Base-by-base conservation (phyloP, 75 land plant genomes). In the Isoetes taiwanensis region DNA sequence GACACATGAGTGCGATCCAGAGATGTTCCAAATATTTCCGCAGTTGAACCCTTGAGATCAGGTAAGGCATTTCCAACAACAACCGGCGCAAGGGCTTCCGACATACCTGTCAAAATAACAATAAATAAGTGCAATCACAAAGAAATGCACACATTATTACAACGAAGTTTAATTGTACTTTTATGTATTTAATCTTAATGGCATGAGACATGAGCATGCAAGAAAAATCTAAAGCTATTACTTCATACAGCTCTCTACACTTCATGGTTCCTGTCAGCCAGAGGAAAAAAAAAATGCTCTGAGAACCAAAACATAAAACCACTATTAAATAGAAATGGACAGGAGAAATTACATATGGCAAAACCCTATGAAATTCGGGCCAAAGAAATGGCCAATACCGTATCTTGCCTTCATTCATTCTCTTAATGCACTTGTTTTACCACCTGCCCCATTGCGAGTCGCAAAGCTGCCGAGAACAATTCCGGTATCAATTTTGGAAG, bases 381-480 rank as follows among this genome's bases (percentile, higher is more conserved):
- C 8, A 6, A 48, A 12, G 20, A 9, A n/a, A n/a, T n/a, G n/a
- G n/a, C n/a, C n/a, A 48, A 48, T 12, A 8, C 5, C 8, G 8
- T 19, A 9, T 12, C 8, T 20, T 14, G 19, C 10, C 19, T 19
- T 48, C 17, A 12, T 9, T 9, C 8, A 9, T 12, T 48, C 6
- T 8, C 52, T 9, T 48, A 48, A 48, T 6, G 52, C 14, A 20
- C 19, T 20, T n/a, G 37, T 16, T 9, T n/a, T n/a, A n/a, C 70
- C 29, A 74, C 86, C 97, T 87, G 38, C 65, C 79, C 32, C 94
- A 87, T 85, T 86, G 74, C 24, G 88, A 78, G 12, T 70, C 50
- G 24, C 86, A 76, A 32, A 91, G 42, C 28, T 54, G 63, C 37
- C 57, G 65, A 2, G 73, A 32, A 91, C 6, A 80, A 66, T 65